Evolutionary conservation across 257 asterid genomes (phyloP).

Genomic region (Datura wrightii): DNA sequence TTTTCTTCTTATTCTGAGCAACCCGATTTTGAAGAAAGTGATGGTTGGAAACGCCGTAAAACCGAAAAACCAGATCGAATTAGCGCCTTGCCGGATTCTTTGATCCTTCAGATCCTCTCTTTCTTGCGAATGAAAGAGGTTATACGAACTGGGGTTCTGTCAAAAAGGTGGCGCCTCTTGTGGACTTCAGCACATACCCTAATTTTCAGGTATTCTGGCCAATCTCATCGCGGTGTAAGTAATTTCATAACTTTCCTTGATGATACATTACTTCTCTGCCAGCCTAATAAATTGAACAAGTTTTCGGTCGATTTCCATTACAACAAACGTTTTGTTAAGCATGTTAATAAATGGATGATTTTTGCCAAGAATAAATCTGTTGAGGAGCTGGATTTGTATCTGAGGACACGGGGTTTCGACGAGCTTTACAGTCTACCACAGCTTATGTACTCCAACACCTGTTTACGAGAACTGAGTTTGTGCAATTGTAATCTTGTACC

Average conservation of each 20-base stretch:
- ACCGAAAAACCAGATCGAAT: conserved; percentile 19
- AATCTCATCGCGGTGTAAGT: background rate
- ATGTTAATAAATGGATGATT: background rate
- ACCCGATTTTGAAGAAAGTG: background rate
- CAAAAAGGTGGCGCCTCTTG: conserved; percentile 20
- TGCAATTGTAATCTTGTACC: conserved; percentile 23
- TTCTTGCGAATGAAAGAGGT: conserved; percentile 7
- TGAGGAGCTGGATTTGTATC: background rate
- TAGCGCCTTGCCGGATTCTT: conserved; percentile 26
- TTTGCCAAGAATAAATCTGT: background rate
- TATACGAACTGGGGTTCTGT: background rate
- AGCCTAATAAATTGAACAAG: background rate
- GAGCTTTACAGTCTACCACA: background rate
- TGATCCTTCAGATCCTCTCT: conserved; percentile 31
- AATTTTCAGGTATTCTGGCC: background rate
- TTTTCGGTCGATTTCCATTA: background rate
- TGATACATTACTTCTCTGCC: background rate
- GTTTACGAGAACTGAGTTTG: conserved; percentile 1
- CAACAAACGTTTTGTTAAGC: background rate
- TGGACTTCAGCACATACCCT: conserved; percentile 25
- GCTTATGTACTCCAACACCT: background rate
- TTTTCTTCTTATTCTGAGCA: background rate
- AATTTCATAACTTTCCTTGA: background rate
- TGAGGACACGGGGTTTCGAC: background rate
- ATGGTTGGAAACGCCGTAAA: background rate